Evolutionary conservation across 495 filamentous ascomycete species (phyloP).

Genomic region (Oleoguttula mirabilis): DNA sequence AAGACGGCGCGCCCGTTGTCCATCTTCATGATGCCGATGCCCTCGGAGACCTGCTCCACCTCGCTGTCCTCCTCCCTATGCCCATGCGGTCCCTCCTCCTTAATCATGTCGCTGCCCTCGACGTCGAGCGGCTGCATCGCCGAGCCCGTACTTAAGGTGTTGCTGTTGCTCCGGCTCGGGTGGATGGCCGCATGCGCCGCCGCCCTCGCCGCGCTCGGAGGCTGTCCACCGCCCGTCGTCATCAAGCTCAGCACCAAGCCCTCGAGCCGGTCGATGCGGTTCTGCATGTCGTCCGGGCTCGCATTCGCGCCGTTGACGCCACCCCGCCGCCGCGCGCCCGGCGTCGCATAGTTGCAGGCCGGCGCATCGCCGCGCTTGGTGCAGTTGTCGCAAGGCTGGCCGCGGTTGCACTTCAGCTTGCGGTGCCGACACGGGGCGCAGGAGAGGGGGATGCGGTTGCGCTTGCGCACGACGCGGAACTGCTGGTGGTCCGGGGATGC

Average conservation of each 20-base stretch:
- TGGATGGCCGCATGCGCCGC: slow-evolving; percentile 53
- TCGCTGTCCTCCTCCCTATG: slow-evolving; percentile 60
- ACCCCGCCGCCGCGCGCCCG: slow-evolving; percentile 58
- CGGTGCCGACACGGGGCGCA: slow-evolving; percentile 87
- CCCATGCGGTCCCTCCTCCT: slow-evolving; percentile 31
- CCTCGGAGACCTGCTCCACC: slow-evolving; percentile 81
- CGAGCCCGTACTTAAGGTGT: slow-evolving; percentile 13
- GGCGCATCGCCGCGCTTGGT: slow-evolving; percentile 71
- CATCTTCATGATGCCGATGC: slow-evolving; percentile 86
- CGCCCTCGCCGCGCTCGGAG: slow-evolving; percentile 50
- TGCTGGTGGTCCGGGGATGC: slow-evolving; percentile 66
- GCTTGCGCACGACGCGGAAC: slow-evolving; percentile 81
- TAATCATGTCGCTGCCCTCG: slow-evolving; percentile 47
- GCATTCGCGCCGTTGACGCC: slow-evolving; percentile 50
- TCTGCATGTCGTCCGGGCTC: slow-evolving; percentile 90
- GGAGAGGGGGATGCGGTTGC: slow-evolving; percentile 87
- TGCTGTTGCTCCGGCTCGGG: slow-evolving; percentile 40
- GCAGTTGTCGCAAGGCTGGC: slow-evolving; percentile 90
- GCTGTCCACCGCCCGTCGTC: slow-evolving; percentile 61
- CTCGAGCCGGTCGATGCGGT: slow-evolving; percentile 93
- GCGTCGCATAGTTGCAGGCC: slow-evolving; percentile 82
- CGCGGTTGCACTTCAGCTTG: slow-evolving; percentile 97
- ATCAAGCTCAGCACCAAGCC: slow-evolving; percentile 89
- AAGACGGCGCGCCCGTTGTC: slow-evolving; percentile 76
- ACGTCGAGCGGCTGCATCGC: slow-evolving; percentile 38